Conservation (phyloP, 768 basidiomycete genomes). For the Clathrus columnatus region DNA sequence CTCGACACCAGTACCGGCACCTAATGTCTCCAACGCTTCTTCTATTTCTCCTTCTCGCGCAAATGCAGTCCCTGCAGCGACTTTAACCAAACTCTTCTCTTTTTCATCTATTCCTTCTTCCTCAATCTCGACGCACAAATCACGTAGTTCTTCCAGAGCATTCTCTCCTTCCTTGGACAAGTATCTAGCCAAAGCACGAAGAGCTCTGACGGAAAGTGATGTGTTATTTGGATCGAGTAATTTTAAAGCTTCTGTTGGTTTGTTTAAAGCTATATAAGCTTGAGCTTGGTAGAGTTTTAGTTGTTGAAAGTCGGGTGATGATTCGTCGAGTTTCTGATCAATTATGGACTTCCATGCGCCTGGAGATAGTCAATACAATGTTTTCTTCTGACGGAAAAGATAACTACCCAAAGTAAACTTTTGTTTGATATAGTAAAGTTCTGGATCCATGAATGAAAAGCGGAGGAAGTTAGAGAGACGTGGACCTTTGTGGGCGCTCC, state of each 20-base stretch:
- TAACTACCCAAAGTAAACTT: conserved; percentile 63
- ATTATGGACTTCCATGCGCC: conserved; percentile 64
- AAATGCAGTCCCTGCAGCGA: conserved; percentile 83
- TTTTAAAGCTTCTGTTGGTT: conserved; percentile 46
- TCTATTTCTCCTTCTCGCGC: conserved; percentile 76
- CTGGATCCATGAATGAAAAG: too few relatives aligned
- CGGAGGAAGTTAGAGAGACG: too few relatives aligned
- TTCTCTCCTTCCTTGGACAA: conserved; percentile 36
- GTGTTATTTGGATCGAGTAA: conserved; percentile 51
- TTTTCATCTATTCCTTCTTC: conserved; percentile 57
- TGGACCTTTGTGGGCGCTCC: too few relatives aligned
- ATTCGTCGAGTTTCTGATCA: conserved; percentile 45
- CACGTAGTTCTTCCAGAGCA: conserved; percentile 73
- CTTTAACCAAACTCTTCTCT: conserved; percentile 67
- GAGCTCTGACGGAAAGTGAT: conserved; percentile 61
- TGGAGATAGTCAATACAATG: conserved; percentile 16
- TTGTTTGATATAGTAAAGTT: conserved; percentile 62
- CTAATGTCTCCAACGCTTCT: conserved; percentile 86
- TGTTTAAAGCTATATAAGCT: conserved; percentile 61
- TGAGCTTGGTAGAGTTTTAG: conserved; percentile 73
- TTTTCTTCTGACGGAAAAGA: not conserved
- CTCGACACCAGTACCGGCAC: conserved; percentile 52
- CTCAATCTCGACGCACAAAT: conserved; percentile 77
- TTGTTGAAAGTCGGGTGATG: conserved; percentile 55
- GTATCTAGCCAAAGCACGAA: conserved; percentile 66